Conservation (phyloP, 179 eudicot species). For the Vitellaria paradoxa region DNA sequence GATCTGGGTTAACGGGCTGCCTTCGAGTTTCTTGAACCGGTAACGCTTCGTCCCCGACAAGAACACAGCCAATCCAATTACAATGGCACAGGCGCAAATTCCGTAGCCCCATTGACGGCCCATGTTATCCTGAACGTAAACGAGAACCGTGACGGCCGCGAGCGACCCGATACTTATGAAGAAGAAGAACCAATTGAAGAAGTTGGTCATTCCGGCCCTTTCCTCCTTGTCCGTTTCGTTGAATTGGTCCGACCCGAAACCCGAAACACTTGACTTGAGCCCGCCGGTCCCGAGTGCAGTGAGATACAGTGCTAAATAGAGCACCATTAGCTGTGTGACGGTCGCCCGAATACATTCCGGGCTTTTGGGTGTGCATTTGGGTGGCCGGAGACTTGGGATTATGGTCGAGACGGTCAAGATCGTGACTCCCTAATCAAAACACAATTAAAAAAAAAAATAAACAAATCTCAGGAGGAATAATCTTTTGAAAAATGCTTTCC, state of each 20-base stretch:
- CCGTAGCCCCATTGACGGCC: constrained; percentile 96
- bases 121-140: constrained; percentile 77
- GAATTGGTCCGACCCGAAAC: constrained; percentile 91
- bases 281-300: constrained; percentile 92
- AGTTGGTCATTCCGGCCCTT: constrained; percentile 46
- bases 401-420: constrained; percentile 73
- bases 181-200: constrained; percentile 93
- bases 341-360: constrained; percentile 43
- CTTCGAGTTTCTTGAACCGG: constrained; percentile 82
- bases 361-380: constrained; percentile 42
- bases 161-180: constrained; percentile 73
- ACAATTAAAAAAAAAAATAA: neutral
- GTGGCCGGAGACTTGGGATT: constrained; percentile 73
- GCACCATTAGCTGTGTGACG: constrained; percentile 46
- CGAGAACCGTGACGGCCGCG: constrained; percentile 73
- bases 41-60: constrained; percentile 61
- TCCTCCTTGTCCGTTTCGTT: constrained; percentile 61
- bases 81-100: constrained; percentile 60
- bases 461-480: neutral
- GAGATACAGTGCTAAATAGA: constrained; percentile 62
- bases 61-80: constrained; percentile 46
- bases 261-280: constrained; percentile 83
- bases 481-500: too few relatives aligned
- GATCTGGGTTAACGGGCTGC: constrained; percentile 83
- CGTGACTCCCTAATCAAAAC: constrained; percentile 61